Base-by-base conservation (phyloP, 2,329 filamentous ascomycete genomes). In the Colletotrichum lindemuthianum region DNA sequence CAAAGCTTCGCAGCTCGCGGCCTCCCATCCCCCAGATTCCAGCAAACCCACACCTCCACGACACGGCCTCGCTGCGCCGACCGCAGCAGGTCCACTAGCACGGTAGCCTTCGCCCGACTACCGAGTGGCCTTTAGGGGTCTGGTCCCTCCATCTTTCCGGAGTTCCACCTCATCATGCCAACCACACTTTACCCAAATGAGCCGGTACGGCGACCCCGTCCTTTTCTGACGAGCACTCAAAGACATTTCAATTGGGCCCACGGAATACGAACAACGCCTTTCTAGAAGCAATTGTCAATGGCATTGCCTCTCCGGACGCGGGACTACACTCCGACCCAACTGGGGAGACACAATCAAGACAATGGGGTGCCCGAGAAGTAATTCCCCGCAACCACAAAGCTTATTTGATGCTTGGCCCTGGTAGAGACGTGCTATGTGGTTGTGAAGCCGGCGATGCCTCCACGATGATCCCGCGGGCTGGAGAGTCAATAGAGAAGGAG, bases 351-450 rank as follows among this genome's bases (percentile, higher is more conserved):
- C 24, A 24, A 24, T 24, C 24, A 24, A 24, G 24, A 24, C 24
- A 24, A 24, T 24, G 24, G 24, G 24, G 24, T 24, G 24, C 24
- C 24, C 24, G 24, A 24, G 24, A 24, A 24, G 24, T 24, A 24
- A 24, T 24, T 24, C 24, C 24, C 24, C 24, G 24, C 24, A 24
- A 24, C 24, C 24, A 24, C 45, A 65, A 65, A 65, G 61, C 58
- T 65, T 65, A 57, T 65, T 64, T 32, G n/a, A 11, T 49, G 45
- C 40, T 39, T 43, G 51, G 36, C 34, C 61, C 40, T 36, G 34
- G 55, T 16, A 43, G 33, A 24, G 40, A 16, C 13, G 13, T 15
- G n/a, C 11, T 10, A 49, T 32, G 12, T 45, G 48, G 16, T 24
- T 40, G 24, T 24, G 1, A 24, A 24, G 24, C 24, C 24, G 24